These are phyloP conservation scores for Beauveria australis DNA, from an alignment of 2,329 filamentous ascomycete genomes.

Conservation along the genomic window DNA sequence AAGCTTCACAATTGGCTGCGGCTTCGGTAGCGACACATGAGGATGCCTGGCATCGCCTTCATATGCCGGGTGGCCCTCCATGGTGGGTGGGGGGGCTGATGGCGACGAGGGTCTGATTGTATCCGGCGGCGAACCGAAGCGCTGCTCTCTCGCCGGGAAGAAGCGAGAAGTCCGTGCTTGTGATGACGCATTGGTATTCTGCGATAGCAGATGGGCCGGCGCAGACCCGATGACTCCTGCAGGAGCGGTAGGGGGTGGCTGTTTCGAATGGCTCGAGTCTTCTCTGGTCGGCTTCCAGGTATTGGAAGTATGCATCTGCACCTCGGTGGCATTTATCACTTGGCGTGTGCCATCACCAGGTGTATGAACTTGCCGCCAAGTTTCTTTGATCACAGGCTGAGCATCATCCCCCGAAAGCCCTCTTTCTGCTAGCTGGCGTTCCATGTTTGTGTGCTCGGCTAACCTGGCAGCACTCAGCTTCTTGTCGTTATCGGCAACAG, in stretches of 20 bases:
- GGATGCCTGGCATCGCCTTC: constrained; percentile 58
- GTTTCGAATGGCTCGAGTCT: constrained; percentile 12
- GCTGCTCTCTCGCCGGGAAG: constrained; percentile 48
- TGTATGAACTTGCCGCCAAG: constrained; percentile 40
- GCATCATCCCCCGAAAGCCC: constrained; percentile 35
- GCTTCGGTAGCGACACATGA: constrained; percentile 60
- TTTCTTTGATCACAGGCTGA: constrained; percentile 43
- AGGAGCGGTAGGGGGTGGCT: neutral
- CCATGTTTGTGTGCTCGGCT: constrained; percentile 32
- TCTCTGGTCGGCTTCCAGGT: constrained; percentile 26
- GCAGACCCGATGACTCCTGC: constrained; percentile 4
- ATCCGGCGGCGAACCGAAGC: constrained; percentile 30
- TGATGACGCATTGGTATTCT: constrained; percentile 27
- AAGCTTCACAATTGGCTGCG: constrained; percentile 71
- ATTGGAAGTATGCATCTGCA: constrained; percentile 20
- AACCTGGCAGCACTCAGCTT: constrained; percentile 31
- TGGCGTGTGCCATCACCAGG: constrained; percentile 29
- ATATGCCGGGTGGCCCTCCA: constrained; percentile 63
- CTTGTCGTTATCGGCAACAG: constrained; percentile 40
- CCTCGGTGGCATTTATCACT: constrained; percentile 18
- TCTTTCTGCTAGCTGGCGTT: constrained; percentile 36
- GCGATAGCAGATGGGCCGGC: constrained; percentile 18
- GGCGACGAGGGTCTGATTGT: constrained; percentile 46
- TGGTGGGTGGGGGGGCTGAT: constrained; percentile 64
- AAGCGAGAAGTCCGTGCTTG: constrained; percentile 50